Evolutionary conservation across 177 flowering plant species (phyloP).

Genomic region (Vitis hybrid): DNA sequence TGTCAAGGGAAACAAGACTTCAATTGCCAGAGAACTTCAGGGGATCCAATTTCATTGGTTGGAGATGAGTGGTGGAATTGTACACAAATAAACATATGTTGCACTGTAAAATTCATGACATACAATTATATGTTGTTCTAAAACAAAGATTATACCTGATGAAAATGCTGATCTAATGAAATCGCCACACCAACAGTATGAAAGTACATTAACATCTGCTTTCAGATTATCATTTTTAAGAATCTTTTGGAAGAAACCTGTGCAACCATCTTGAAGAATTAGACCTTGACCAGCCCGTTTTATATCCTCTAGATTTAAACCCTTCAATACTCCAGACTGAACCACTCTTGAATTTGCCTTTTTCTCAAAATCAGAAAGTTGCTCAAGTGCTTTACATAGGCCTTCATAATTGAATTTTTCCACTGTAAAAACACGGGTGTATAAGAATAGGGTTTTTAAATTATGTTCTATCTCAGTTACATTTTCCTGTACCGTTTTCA

Average conservation of each 20-base stretch:
- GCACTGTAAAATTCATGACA: too few relatives aligned
- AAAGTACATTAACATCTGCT: slow-evolving; percentile 65
- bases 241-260: slow-evolving; percentile 60
- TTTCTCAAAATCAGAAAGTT: slow-evolving; percentile 78
- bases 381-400: slow-evolving; percentile 62
- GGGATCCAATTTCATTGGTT: too few relatives aligned
- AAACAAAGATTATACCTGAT: slow-evolving; percentile 55
- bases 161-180: slow-evolving; percentile 79
- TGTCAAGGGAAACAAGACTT: too few relatives aligned
- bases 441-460: too few relatives aligned
- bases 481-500: too few relatives aligned
- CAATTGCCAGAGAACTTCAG: too few relatives aligned
- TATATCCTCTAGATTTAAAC: slow-evolving; percentile 81
- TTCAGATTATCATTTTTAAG: slow-evolving; percentile 55
- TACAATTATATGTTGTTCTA: background rate
- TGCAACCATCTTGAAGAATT: slow-evolving; percentile 83
- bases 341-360: slow-evolving; percentile 77
- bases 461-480: too few relatives aligned
- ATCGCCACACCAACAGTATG: slow-evolving; percentile 96
- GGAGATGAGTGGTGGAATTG: too few relatives aligned
- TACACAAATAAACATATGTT: too few relatives aligned
- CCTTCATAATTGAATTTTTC: slow-evolving; percentile 53
- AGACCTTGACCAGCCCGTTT: slow-evolving; percentile 81
- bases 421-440: slow-evolving; percentile 37
- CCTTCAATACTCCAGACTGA: slow-evolving; percentile 85